Percentiles rank a stretch among this genome's conserved stretches.
phyloP scores from a whole-genome alignment of 2,329 filamentous ascomycete species.

The Aspergillus pseudotamarii region DNA sequence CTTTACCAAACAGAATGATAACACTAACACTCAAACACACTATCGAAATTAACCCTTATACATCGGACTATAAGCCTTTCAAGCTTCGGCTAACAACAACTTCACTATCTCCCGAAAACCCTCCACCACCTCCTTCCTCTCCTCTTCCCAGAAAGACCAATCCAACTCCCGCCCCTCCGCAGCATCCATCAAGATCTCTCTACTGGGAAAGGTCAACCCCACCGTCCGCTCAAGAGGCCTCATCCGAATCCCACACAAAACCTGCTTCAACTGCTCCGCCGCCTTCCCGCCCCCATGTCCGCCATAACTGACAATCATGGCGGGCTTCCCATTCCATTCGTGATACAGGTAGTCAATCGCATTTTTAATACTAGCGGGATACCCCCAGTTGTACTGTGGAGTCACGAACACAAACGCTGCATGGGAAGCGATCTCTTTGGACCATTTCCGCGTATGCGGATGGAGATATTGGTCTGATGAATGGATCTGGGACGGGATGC shows the following conservation, averaged over 20 bases:
- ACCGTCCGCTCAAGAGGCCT: conserved; percentile 32
- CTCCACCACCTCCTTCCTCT: not conserved
- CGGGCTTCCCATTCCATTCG: conserved; percentile 61
- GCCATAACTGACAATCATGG: conserved; percentile 59
- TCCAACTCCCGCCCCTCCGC: not conserved
- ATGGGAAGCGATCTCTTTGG: conserved; percentile 34
- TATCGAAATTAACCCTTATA: not conserved
- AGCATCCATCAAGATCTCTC: not conserved
- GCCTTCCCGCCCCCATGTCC: conserved; percentile 45
- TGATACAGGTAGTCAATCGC: conserved; percentile 64
- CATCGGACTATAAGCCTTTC: not conserved
- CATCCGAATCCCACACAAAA: conserved; percentile 42
- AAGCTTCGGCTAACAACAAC: not conserved
- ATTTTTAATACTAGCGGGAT: conserved; percentile 61
- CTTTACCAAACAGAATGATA: not conserved
- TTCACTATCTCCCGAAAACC: not conserved
- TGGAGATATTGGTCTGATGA: conserved; percentile 37
- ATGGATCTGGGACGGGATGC: conserved; percentile 40
- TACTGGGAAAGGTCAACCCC: conserved; percentile 30
- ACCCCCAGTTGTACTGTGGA: conserved; percentile 58
- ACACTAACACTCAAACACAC: not conserved
- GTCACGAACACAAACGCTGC: conserved; percentile 47
- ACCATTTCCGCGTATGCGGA: conserved; percentile 43
- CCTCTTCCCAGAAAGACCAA: not conserved
- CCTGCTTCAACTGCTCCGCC: conserved; percentile 36